Conservation (phyloP, 2,329 filamentous ascomycete genomes). For the Gremmenia infestans region DNA sequence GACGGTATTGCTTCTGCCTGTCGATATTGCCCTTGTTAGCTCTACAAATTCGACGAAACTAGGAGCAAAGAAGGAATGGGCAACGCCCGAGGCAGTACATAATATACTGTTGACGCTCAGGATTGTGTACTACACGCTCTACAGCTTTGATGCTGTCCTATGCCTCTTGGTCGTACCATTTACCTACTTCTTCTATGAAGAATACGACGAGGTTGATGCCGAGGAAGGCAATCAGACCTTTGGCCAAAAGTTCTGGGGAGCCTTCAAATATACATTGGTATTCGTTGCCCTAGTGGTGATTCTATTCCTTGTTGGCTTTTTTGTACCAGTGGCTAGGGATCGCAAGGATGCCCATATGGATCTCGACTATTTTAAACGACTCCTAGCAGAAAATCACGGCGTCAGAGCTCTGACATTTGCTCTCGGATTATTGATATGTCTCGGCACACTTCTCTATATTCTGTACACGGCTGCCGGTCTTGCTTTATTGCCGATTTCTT, state of each 20-base stretch:
- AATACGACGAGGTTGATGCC: constrained; percentile 86
- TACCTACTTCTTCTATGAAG: constrained; percentile 97
- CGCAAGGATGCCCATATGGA: constrained; percentile 64
- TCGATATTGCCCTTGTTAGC: constrained; percentile 92
- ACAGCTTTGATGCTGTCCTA: constrained; percentile 84
- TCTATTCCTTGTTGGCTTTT: constrained; percentile 89
- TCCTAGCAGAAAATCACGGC: constrained; percentile 81
- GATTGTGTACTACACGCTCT: constrained; percentile 87
- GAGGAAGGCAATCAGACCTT: constrained; percentile 73
- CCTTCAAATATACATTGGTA: constrained; percentile 82
- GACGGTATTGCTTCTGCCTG: constrained; percentile 85
- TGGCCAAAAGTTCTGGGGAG: constrained; percentile 69
- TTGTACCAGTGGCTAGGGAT: constrained; percentile 74
- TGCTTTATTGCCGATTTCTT: constrained; percentile 79
- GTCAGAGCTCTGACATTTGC: constrained; percentile 90
- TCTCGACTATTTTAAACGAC: constrained; percentile 84
- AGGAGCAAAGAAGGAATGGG: constrained; percentile 91
- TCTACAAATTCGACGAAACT: constrained; percentile 72
- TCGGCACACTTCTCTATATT: constrained; percentile 81
- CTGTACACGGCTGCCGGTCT: constrained; percentile 86
- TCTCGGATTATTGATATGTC: constrained; percentile 78
- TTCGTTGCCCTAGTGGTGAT: constrained; percentile 77
- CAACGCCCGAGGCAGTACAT: constrained; percentile 73
- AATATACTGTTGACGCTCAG: constrained; percentile 76
- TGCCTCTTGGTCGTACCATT: constrained; percentile 90